Base-by-base conservation (phyloP, 2,329 filamentous ascomycete species). In the Didymellaceae sp. region DNA sequence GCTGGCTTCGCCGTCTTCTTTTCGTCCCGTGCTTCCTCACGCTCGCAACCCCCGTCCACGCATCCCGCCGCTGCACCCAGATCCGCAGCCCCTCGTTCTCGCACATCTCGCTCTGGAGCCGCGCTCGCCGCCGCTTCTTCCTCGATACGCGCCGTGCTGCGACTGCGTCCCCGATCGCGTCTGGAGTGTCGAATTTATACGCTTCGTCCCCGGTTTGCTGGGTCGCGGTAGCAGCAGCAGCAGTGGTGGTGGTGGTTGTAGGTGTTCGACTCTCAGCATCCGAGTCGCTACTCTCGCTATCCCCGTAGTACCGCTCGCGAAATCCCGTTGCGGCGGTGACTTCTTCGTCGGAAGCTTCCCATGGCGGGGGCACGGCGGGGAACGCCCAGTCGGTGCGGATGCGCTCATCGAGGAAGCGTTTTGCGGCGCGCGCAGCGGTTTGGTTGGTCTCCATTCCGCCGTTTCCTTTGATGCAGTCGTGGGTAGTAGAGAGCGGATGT, bases 61-160 rank as follows among this genome's bases (percentile, higher is more conserved):
- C 86, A 74, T 96, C 86, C 39, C 92, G 82, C 51, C 90, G 80
- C 22, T 86, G 83, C 52, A 86, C 83, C 74, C 90, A 97, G 69
- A 88, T 88, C n/a, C 86, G 82, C 48, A 97, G 71, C 0, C 93
- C 93, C 28, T 87, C 79, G 64, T 97, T 97, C 86, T 89, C 95
- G 6, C 53, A 50, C 73, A 77, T 75, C 55, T 80, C 78, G 22
- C 68, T 65, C 45, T 75, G 71, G 40, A 78, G 53, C 10, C 62
- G 60, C 38, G 63, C 55, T 42, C 68, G 62, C 31, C 75, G 66
- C 56, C 73, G 72, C 41, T 70, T 62, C 56, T 72, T 78, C 49
- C 73, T 65, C 45, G 54, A 54, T 30, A 59, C 54, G 6, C 60
- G 54, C 22, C 66, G 71, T 6, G 51, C 52, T 17, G 65, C 65